Percentiles rank a stretch among this genome's conserved stretches.
Conservation (phyloP, 225 moss, liverwort and hornwort genomes). For the Physcomitrium patens region DNA sequence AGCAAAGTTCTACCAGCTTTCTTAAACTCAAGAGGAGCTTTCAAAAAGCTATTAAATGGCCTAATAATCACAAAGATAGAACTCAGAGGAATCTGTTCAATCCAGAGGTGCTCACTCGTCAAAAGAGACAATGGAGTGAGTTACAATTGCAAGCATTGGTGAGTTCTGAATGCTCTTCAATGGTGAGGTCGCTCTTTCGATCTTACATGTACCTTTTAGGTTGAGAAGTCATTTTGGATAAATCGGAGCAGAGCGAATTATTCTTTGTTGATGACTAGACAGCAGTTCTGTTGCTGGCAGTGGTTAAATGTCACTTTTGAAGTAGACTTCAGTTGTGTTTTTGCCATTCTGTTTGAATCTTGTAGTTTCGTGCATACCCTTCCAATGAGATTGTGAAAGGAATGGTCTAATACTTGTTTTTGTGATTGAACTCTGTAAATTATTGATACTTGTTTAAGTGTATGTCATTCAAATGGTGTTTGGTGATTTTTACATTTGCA, state of each 20-base stretch:
- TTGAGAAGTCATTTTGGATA: neutral
- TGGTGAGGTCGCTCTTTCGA: neutral
- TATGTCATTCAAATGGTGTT: neutral
- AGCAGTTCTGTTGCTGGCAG: too few relatives aligned
- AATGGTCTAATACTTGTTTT: neutral
- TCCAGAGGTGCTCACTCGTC: conserved; percentile 70
- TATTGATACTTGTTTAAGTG: neutral
- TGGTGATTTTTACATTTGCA: conserved; percentile 30
- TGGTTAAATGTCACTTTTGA: too few relatives aligned
- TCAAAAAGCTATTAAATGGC: conserved; percentile 72
- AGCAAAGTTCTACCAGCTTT: conserved; percentile 53
- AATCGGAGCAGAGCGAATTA: too few relatives aligned
- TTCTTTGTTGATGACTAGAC: too few relatives aligned
- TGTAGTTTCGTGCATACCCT: too few relatives aligned
- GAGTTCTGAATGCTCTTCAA: conserved; percentile 16
- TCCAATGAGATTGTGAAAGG: too few relatives aligned
- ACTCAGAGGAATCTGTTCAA: conserved; percentile 66
- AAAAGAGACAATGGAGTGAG: conserved; percentile 85
- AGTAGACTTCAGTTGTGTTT: too few relatives aligned
- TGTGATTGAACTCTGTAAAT: neutral
- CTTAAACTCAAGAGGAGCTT: conserved; percentile 60
- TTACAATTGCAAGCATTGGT: conserved; percentile 72
- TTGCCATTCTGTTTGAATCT: too few relatives aligned
- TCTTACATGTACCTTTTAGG: neutral
- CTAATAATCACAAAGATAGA: conserved; percentile 56